Evolutionary conservation across 371 early-diverging fungal genomes (phyloP), one percentile per base, ranked within the genome.

Genomic region (Haplosporangium sp.): DNA sequence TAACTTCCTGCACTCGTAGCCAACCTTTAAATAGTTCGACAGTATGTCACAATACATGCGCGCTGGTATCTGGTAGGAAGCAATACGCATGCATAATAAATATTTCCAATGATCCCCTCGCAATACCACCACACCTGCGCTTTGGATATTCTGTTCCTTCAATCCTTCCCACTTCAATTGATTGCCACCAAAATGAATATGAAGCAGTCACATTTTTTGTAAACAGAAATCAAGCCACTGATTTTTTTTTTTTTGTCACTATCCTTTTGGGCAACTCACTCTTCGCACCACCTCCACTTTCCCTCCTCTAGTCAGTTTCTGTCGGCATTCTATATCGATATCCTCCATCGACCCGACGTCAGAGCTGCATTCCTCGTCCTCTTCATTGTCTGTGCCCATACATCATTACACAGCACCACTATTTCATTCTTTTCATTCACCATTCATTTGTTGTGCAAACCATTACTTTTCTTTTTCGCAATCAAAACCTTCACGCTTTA

Each of bases 291-390:
- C 38, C 29, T 6, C 47, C 59, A 14, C 54, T 37, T 59, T 21
- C 23, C 11, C 47, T 48, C 21, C 51, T 51, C 47, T 60, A 64
- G 58, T 41, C 68, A 68, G 72, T 59, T 53, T 70, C 71, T 70
- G 71, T 16, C 45, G 61, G 55, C 20, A 59, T 46, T 51, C 50
- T 47, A 47, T 37, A 47, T 71, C 65, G 64, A 74, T 42, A 7
- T 64, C 55, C 68, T 46, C 55, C 64, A 47, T 59, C 53, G 60
- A 62, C 60, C 11, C 29, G 21, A 55, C 47, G 52, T 37, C 59
- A 63, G 59, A 65, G 23, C 62, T 51, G 41, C 21, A 40, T 21
- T 21, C 13, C 63, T 38, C 13, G 20, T 40, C 18, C 36, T 18
- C 21, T 23, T 40, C 53, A 29, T 29, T 29, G 4, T 29, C 29